phyloP scores from a whole-genome alignment of 495 filamentous ascomycete species.

The Aspergillus coremiiformis region DNA sequence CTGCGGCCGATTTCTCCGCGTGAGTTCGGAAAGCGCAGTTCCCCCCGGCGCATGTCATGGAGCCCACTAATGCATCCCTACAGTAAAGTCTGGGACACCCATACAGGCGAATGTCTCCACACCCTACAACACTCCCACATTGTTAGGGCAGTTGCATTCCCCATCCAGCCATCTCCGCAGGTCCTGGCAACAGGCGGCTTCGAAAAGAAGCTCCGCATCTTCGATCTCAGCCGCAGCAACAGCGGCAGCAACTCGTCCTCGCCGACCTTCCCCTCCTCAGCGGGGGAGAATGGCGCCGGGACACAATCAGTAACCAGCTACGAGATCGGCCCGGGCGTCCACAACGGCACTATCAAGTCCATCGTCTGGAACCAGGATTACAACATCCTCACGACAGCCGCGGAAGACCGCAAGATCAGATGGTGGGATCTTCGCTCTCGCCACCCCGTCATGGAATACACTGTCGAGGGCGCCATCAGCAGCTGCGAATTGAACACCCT shows the following conservation, averaged over 20 bases:
- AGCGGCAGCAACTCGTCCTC: slow-evolving; percentile 36
- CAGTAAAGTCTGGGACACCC: slow-evolving; percentile 94
- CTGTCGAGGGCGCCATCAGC: slow-evolving; percentile 73
- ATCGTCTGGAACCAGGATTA: slow-evolving; percentile 87
- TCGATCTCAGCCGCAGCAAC: slow-evolving; percentile 59
- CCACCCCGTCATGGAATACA: slow-evolving; percentile 60
- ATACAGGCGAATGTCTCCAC: slow-evolving; percentile 82
- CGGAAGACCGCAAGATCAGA: slow-evolving; percentile 81
- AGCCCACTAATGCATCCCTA: background rate
- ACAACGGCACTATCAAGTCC: slow-evolving; percentile 83
- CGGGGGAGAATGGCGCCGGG: slow-evolving; percentile 23
- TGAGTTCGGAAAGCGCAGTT: slow-evolving; percentile 33
- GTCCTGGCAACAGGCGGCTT: slow-evolving; percentile 86
- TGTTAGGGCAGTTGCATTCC: slow-evolving; percentile 86
- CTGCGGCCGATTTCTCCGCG: slow-evolving; percentile 93
- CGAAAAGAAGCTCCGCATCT: slow-evolving; percentile 95
- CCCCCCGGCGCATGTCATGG: background rate
- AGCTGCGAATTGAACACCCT: slow-evolving; percentile 76
- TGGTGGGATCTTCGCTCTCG: slow-evolving; percentile 88
- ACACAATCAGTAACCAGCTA: slow-evolving; percentile 57
- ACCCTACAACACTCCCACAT: slow-evolving; percentile 90
- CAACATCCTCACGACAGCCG: slow-evolving; percentile 79
- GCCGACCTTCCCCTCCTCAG: slow-evolving; percentile 24
- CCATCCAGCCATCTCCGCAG: slow-evolving; percentile 61
- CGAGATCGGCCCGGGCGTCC: slow-evolving; percentile 78